A percentile compares a stretch with the other conserved stretches of the same genome.
Conservation (phyloP, 2,329 filamentous ascomycete genomes). For the Elsinoe fawcettii region DNA sequence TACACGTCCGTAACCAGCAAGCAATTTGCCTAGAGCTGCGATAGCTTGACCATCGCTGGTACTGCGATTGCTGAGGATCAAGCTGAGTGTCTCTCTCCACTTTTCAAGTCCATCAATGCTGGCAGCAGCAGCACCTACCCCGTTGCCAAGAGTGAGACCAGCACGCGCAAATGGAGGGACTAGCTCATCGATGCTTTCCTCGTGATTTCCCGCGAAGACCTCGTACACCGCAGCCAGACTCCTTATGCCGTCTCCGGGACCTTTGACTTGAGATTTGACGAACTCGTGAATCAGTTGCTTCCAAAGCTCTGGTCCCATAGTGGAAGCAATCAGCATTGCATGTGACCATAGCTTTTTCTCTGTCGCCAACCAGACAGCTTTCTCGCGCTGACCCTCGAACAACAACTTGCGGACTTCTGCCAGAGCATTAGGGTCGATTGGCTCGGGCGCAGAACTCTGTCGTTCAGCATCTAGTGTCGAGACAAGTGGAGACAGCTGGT, state of each 20-base stretch:
- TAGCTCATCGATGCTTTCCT: constrained; percentile 91
- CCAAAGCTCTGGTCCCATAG: constrained; percentile 66
- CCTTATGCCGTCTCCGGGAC: constrained; percentile 69
- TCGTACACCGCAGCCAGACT: constrained; percentile 88
- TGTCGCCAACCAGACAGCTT: constrained; percentile 86
- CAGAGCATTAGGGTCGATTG: constrained; percentile 60
- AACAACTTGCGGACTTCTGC: constrained; percentile 66
- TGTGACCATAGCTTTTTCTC: constrained; percentile 95
- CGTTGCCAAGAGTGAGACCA: constrained; percentile 83
- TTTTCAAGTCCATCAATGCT: constrained; percentile 77
- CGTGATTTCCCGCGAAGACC: constrained; percentile 84
- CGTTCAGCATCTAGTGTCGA: constrained; percentile 15
- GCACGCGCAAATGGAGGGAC: constrained; percentile 88
- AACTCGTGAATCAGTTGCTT: constrained; percentile 94
- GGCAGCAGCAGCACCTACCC: constrained; percentile 53
- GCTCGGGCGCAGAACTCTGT: constrained; percentile 46
- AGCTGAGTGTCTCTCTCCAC: constrained; percentile 82
- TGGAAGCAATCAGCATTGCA: constrained; percentile 83
- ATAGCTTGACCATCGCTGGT: constrained; percentile 69
- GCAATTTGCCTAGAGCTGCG: constrained; percentile 68
- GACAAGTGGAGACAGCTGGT: constrained; percentile 27
- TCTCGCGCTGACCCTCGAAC: constrained; percentile 74
- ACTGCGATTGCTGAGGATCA: constrained; percentile 84
- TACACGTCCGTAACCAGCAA: constrained; percentile 76
- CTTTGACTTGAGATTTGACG: constrained; percentile 87